These are phyloP conservation scores for Amanita pallidorosea DNA, from an alignment of 768 basidiomycete species.

Conservation along the genomic window DNA sequence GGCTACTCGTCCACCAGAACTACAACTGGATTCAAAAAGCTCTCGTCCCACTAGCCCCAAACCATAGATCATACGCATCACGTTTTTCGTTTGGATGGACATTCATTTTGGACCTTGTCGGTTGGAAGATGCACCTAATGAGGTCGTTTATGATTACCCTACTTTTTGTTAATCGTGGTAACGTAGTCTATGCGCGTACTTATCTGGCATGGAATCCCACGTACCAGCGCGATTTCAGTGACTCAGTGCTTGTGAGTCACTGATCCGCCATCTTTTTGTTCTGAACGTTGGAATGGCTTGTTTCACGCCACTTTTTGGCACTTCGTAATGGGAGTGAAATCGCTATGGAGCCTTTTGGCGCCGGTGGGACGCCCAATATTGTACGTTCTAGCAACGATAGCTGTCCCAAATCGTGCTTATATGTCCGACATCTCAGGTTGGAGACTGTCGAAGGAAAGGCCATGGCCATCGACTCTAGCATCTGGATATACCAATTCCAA, in stretches of 20 bases:
- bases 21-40: conserved; percentile 11
- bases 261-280: background rate
- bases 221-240: too few relatives aligned
- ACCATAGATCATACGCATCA: background rate
- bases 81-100: conserved; percentile 5
- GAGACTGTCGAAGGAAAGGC: conserved; percentile 93
- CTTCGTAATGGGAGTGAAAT: conserved; percentile 84
- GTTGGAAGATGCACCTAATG: background rate
- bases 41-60: conserved; percentile 25
- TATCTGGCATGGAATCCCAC: background rate
- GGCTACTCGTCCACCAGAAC: conserved; percentile 19
- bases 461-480: conserved; percentile 96
- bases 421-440: conserved; percentile 36
- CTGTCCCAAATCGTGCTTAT: background rate
- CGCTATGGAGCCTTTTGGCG: conserved; percentile 82
- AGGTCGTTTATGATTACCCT: background rate
- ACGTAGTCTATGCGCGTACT: background rate
- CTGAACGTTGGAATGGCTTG: background rate
- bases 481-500: conserved; percentile 99
- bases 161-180: conserved; percentile 5
- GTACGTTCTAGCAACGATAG: conserved; percentile 32
- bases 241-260: background rate
- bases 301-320: background rate
- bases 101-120: conserved; percentile 5
- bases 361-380: conserved; percentile 94